These are phyloP conservation scores for Chaetomiaceae sp. DNA, from an alignment of 2,329 filamentous ascomycete species.

Conservation along the genomic window DNA sequence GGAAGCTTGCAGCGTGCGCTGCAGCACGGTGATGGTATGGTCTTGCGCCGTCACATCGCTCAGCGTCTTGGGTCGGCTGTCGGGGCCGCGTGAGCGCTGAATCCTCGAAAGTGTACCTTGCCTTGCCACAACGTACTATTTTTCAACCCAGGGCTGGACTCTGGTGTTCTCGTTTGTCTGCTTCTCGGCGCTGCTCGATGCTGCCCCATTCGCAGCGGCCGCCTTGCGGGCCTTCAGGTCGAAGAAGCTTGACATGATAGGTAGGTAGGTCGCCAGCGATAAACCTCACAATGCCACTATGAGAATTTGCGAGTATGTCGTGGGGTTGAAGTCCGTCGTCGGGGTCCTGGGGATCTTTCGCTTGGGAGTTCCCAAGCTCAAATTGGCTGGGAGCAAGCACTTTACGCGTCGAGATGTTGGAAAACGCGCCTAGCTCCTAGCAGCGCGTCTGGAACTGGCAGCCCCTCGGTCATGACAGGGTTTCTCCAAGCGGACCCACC, in stretches of 20 bases:
- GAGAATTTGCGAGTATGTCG: background rate
- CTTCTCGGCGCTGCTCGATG: conserved; percentile 60
- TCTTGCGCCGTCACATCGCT: conserved; percentile 96
- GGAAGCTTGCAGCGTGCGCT: conserved; percentile 86
- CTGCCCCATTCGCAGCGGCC: conserved; percentile 56
- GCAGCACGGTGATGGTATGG: conserved; percentile 88
- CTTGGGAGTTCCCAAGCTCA: too few relatives aligned
- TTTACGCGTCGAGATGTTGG: conserved; percentile 18
- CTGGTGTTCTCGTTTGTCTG: conserved; percentile 57
- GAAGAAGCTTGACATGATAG: conserved; percentile 81
- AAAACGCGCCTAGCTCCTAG: conserved; percentile 1
- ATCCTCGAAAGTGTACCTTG: background rate
- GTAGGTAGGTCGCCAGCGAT: background rate
- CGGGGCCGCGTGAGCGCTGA: conserved; percentile 26
- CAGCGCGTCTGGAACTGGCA: too few relatives aligned
- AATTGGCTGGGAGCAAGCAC: conserved; percentile 5
- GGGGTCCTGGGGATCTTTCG: too few relatives aligned
- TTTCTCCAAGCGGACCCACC: too few relatives aligned
- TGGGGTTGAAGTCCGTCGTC: background rate
- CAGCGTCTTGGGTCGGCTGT: conserved; percentile 87
- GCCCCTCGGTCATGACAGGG: too few relatives aligned
- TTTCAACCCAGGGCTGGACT: conserved; percentile 94
- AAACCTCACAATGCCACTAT: background rate
- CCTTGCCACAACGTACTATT: conserved; percentile 62
- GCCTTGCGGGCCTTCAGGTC: conserved; percentile 87